Conservation (phyloP, 768 basidiomycete species). For the Suillus sp. region DNA sequence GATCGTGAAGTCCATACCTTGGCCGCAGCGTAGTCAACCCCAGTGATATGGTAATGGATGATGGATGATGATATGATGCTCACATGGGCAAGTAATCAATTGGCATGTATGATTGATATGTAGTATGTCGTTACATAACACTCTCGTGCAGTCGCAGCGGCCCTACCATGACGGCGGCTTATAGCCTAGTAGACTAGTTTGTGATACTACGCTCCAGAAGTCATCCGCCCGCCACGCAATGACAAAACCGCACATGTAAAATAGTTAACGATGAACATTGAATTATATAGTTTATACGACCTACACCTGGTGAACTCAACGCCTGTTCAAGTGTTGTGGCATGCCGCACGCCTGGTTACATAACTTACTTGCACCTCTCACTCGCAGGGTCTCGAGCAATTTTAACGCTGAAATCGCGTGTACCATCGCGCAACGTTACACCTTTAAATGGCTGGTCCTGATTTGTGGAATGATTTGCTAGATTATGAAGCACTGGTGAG, state of each 20-base stretch:
- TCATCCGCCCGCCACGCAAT: neutral
- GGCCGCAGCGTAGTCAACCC: neutral
- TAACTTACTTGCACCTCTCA: neutral
- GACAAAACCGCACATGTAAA: neutral
- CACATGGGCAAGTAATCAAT: neutral
- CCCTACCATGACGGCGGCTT: too few relatives aligned
- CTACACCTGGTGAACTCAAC: neutral
- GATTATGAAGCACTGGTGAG: constrained; percentile 26
- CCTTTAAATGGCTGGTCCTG: constrained; percentile 9
- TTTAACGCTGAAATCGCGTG: neutral
- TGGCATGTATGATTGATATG: neutral
- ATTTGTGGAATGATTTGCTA: constrained; percentile 19
- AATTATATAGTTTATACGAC: neutral
- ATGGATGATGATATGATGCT: neutral
- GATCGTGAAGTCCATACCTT: too few relatives aligned
- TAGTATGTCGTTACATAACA: neutral
- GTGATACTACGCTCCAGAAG: neutral
- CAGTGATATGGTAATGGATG: too few relatives aligned
- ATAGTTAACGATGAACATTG: neutral
- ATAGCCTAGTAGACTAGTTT: neutral
- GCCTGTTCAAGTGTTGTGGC: neutral
- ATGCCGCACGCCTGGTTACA: neutral
- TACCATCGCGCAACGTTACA: neutral
- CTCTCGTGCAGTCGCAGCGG: neutral
- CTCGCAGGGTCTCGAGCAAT: neutral